A percentile compares a stretch with the other conserved stretches of the same genome.
Conservation (phyloP, 192 early-diverging fungal species). For the Paraglomus occultum region DNA sequence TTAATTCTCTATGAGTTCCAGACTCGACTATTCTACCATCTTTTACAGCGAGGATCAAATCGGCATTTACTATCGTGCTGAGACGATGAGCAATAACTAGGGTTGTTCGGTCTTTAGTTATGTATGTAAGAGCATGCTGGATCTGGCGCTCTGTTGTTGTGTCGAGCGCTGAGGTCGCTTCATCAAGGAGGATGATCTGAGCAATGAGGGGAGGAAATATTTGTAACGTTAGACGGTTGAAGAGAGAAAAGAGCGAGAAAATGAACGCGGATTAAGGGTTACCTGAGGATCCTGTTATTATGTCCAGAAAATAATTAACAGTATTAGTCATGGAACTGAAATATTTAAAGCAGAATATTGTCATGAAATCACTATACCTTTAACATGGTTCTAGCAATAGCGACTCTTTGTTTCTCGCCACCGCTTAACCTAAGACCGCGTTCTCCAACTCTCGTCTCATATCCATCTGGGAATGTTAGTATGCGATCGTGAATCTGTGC, state of each 20-base stretch:
- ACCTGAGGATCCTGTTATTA: constrained; percentile 7
- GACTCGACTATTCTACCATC: constrained; percentile 79
- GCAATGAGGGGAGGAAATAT: constrained; percentile 7
- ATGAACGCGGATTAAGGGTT: background rate
- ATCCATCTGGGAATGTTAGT: constrained; percentile 69
- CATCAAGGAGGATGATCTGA: constrained; percentile 75
- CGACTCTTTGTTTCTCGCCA: constrained; percentile 90
- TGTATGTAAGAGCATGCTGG: constrained; percentile 73
- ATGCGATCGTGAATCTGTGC: constrained; percentile 86
- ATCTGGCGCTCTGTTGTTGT: constrained; percentile 69
- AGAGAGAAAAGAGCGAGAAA: background rate
- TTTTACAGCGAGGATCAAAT: constrained; percentile 69
- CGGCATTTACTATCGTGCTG: constrained; percentile 80
- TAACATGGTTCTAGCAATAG: constrained; percentile 79
- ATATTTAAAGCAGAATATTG: background rate
- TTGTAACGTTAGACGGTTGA: background rate
- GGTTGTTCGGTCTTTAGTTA: constrained; percentile 82
- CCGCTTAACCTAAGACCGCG: constrained; percentile 79
- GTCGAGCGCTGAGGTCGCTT: constrained; percentile 82
- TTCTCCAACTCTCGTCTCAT: constrained; percentile 67
- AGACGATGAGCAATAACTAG: constrained; percentile 86
- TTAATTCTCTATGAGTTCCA: constrained; percentile 78
- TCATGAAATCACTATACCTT: constrained; percentile 42
- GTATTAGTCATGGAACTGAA: background rate
- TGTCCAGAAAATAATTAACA: background rate